Conservation (phyloP, 164 flowering plant genomes). For the Magnolia sinica region DNA sequence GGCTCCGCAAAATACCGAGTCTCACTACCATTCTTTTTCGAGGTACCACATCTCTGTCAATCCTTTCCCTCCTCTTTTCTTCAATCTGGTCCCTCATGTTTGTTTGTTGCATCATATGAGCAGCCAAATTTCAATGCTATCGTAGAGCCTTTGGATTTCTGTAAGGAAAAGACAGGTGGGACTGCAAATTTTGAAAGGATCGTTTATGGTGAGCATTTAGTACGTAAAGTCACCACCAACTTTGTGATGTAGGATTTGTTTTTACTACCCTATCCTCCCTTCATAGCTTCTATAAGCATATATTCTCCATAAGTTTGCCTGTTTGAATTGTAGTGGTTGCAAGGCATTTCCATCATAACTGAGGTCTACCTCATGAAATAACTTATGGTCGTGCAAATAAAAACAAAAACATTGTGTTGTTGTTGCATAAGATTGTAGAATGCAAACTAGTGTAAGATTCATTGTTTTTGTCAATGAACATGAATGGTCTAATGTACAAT, state of each 20-base stretch:
- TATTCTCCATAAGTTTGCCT: too few relatives aligned
- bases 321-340: too few relatives aligned
- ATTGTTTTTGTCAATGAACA: too few relatives aligned
- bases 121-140: slow-evolving; percentile 80
- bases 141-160: slow-evolving; percentile 71
- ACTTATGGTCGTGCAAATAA: too few relatives aligned
- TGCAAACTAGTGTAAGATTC: too few relatives aligned
- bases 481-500: too few relatives aligned
- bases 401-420: too few relatives aligned
- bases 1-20: slow-evolving; percentile 59
- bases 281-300: too few relatives aligned
- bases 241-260: slow-evolving; percentile 30
- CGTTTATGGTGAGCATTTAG: slow-evolving; percentile 83
- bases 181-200: slow-evolving; percentile 47
- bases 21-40: slow-evolving; percentile 83
- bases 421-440: too few relatives aligned
- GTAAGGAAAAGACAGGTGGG: slow-evolving; percentile 56
- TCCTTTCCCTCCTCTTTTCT: background rate
- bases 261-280: too few relatives aligned
- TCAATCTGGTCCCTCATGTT: background rate
- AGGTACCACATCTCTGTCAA: slow-evolving; percentile 38
- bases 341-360: too few relatives aligned
- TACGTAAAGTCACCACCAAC: slow-evolving; percentile 67
- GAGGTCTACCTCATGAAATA: too few relatives aligned
- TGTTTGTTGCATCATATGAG: slow-evolving; percentile 11